These are phyloP conservation scores for Euphrasia confusa DNA, from an alignment of 257 asterid species.

Conservation along the genomic window DNA sequence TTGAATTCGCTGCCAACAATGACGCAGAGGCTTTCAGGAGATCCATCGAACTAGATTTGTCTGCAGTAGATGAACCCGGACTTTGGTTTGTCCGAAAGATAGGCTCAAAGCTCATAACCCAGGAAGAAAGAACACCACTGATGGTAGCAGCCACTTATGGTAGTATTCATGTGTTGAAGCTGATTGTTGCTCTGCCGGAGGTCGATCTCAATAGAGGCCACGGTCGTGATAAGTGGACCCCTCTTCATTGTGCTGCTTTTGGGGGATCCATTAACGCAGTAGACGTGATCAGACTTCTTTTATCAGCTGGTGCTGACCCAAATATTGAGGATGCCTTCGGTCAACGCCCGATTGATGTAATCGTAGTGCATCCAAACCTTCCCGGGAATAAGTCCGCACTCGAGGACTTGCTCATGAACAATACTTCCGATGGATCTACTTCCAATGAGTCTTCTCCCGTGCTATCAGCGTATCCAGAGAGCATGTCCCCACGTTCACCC, in stretches of 20 bases:
- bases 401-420: conserved; percentile 57
- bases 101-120: conserved; percentile 59
- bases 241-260: conserved; percentile 91
- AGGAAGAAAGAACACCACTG: conserved; percentile 72
- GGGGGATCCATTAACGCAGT: conserved; percentile 61
- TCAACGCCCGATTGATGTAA: conserved; percentile 59
- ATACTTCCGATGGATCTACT: conserved; percentile 54
- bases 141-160: conserved; percentile 96
- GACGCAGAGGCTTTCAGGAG: conserved; percentile 66
- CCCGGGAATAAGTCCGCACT: conserved; percentile 47
- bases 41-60: conserved; percentile 64
- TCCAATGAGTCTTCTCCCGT: conserved; percentile 61
- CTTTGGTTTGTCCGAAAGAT: conserved; percentile 73
- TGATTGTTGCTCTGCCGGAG: conserved; percentile 74
- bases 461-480: conserved; percentile 58
- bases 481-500: conserved; percentile 68
- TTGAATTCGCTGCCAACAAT: conserved; percentile 82
- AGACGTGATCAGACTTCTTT: conserved; percentile 56
- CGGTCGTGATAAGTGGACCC: conserved; percentile 73
- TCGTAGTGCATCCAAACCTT: conserved; percentile 54
- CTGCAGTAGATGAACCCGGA: conserved; percentile 66
- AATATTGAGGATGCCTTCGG: conserved; percentile 63
- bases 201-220: conserved; percentile 74
- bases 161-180: conserved; percentile 66
- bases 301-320: conserved; percentile 89